Percentiles rank a stretch among this genome's conserved stretches.
These are phyloP conservation scores for Corchorus olitorius DNA, from an alignment of 345 rosid genomes.

Conservation along the genomic window DNA sequence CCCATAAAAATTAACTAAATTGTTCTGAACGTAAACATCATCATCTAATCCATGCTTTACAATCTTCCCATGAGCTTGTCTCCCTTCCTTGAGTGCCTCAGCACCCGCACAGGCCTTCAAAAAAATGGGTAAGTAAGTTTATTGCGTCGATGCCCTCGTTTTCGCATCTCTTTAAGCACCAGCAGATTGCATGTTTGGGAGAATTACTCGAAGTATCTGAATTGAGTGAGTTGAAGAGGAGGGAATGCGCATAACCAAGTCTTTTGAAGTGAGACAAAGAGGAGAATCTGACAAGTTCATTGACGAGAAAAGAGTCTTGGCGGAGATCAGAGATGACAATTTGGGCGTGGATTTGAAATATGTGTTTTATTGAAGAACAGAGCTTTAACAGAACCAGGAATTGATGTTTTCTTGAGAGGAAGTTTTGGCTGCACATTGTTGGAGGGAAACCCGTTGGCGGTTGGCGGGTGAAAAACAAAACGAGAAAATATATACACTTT, in stretches of 20 bases:
- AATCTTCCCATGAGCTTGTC: slow-evolving; percentile 65
- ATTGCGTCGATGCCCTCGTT: slow-evolving; percentile 54
- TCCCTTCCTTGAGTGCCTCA: slow-evolving; percentile 54
- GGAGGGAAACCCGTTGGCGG: background rate
- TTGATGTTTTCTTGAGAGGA: slow-evolving; percentile 23
- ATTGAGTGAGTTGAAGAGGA: slow-evolving; percentile 42
- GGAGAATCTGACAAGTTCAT: slow-evolving; percentile 54
- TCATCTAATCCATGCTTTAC: slow-evolving; percentile 61
- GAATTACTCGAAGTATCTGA: slow-evolving; percentile 51
- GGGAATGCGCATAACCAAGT: slow-evolving; percentile 47
- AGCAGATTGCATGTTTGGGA: slow-evolving; percentile 53
- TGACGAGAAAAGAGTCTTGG: slow-evolving; percentile 44
- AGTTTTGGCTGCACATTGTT: background rate
- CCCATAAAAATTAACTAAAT: slow-evolving; percentile 69
- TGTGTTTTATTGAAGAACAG: slow-evolving; percentile 55
- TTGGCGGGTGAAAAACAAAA: background rate
- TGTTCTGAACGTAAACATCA: slow-evolving; percentile 68
- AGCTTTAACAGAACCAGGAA: slow-evolving; percentile 52
- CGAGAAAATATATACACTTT: background rate
- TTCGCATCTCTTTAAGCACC: slow-evolving; percentile 62
- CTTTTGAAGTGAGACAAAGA: slow-evolving; percentile 48
- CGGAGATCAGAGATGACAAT: slow-evolving; percentile 54
- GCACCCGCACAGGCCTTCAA: slow-evolving; percentile 61
- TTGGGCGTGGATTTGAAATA: slow-evolving; percentile 66
- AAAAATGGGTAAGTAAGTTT: slow-evolving; percentile 75